Conservation (phyloP, 768 basidiomycete genomes). For the Mycena latifolia region DNA sequence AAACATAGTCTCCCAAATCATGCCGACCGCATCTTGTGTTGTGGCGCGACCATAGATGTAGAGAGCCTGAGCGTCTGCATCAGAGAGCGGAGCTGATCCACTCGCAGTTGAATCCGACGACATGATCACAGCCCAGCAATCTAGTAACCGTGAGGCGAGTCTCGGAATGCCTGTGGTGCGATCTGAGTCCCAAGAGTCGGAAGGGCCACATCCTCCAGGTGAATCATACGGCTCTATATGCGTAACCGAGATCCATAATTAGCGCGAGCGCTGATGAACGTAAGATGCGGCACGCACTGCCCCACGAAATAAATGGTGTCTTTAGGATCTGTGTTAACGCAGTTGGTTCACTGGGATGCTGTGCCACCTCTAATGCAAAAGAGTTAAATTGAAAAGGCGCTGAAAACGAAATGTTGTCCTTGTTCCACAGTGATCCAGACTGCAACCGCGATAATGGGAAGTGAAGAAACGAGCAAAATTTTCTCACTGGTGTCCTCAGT, state of each 20-base stretch:
- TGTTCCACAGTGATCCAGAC: background rate
- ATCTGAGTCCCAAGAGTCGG: background rate
- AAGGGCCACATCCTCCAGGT: too few relatives aligned
- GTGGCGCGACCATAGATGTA: conserved; percentile 6
- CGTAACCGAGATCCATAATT: background rate
- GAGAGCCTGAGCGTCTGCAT: conserved; percentile 12
- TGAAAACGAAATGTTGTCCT: background rate
- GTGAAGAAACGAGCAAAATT: background rate
- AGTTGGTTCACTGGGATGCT: background rate
- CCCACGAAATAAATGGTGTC: too few relatives aligned
- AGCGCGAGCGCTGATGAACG: background rate
- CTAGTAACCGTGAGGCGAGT: too few relatives aligned
- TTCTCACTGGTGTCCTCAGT: background rate
- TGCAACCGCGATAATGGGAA: too few relatives aligned
- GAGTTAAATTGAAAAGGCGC: background rate
- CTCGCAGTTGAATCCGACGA: background rate
- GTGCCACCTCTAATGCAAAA: background rate
- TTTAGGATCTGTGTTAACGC: background rate
- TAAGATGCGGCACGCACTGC: background rate
- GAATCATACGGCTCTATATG: background rate
- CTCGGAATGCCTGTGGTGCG: background rate
- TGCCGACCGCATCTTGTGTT: conserved; percentile 15
- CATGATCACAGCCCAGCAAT: too few relatives aligned
- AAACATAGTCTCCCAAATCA: conserved; percentile 27
- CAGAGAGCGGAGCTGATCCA: conserved; percentile 11